Base-by-base conservation (phyloP, 1,284 basidiomycete genomes). In the Moesziomyces globuligerus region DNA sequence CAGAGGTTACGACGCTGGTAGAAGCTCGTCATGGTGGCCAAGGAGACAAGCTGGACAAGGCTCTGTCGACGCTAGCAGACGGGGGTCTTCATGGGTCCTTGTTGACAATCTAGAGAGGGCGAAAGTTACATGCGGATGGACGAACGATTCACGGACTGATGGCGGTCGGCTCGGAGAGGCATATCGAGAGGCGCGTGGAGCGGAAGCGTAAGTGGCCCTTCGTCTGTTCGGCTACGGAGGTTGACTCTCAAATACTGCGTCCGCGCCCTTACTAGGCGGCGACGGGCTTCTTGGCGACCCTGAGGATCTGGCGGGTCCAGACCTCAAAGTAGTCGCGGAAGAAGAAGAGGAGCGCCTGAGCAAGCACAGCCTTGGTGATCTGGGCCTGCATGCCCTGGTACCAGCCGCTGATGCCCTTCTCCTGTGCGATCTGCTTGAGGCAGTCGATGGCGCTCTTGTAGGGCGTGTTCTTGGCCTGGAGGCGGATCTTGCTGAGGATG, bases 401-500 rank as follows among this genome's bases (percentile, higher is more conserved):
- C 93, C 93, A 96, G n/a, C 96, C 95, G 85, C 1, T 34, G 37
- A 80, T 53, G 32, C 84, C 84, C 71, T 83, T 82, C 73, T 89
- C 87, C 79, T 86, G 85, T 83, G 89, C 89, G 9, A 94, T 91
- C 49, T 89, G 86, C 8, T 83, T 82, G 49, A 99, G 86, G 44
- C 97, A 87, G 57, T 89, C 89, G 37, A 94, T 78, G 1, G 93
- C 92, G 20, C 91, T 90, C 25, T 85, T 85, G 78, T 91, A 89
- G 18, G 80, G 78, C 18, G 76, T 75, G 59, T 75, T 76, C 60
- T 84, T 84, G 21, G 95, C 93, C 84, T 98, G 96, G 26, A 99
- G 90, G 42, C 95, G 89, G 38, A 98, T 92, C 87, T 99, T 99
- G 55, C 95, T 93, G 91, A 95, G 92, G 73, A 94, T 94, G 72